These are phyloP conservation scores for Bombardia bombarda DNA, from an alignment of 495 filamentous ascomycete species.

Conservation along the genomic window DNA sequence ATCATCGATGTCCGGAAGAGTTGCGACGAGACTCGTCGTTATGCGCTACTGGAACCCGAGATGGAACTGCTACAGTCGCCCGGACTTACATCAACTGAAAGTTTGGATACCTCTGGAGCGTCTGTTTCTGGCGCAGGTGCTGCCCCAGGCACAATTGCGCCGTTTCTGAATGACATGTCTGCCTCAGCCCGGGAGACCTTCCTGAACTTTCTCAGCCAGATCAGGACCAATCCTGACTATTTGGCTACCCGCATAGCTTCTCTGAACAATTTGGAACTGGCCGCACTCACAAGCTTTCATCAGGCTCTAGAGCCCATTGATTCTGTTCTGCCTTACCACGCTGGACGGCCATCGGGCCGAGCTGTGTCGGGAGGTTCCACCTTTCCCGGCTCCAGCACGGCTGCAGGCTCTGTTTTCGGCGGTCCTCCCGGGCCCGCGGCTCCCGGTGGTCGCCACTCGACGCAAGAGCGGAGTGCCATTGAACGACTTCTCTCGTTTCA, in stretches of 20 bases:
- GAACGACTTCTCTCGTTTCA: conserved; percentile 75
- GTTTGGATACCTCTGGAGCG: conserved; percentile 29
- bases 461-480: conserved; percentile 43
- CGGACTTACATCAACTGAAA: conserved; percentile 37
- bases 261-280: conserved; percentile 65
- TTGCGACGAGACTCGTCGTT: conserved; percentile 62
- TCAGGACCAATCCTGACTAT: conserved; percentile 81
- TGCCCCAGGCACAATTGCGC: conserved; percentile 43
- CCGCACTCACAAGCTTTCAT: conserved; percentile 64
- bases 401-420: conserved; percentile 8
- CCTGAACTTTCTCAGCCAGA: conserved; percentile 67
- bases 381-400: conserved; percentile 8
- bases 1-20: conserved; percentile 82
- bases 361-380: conserved; percentile 10
- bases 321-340: conserved; percentile 69
- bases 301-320: conserved; percentile 70
- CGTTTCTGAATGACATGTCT: conserved; percentile 77
- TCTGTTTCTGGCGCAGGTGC: conserved; percentile 29
- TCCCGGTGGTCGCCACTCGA: conserved; percentile 13
- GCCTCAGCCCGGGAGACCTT: conserved; percentile 65
- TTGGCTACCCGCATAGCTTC: conserved; percentile 69
- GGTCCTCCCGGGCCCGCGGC: conserved; percentile 10
- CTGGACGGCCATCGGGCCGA: conserved; percentile 40
- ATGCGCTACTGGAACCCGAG: conserved; percentile 62
- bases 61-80: conserved; percentile 44